Evolutionary conservation across 345 rosid species (phyloP), one percentile per base, ranked within the genome.

Genomic region (Geranium rotundifolium): DNA sequence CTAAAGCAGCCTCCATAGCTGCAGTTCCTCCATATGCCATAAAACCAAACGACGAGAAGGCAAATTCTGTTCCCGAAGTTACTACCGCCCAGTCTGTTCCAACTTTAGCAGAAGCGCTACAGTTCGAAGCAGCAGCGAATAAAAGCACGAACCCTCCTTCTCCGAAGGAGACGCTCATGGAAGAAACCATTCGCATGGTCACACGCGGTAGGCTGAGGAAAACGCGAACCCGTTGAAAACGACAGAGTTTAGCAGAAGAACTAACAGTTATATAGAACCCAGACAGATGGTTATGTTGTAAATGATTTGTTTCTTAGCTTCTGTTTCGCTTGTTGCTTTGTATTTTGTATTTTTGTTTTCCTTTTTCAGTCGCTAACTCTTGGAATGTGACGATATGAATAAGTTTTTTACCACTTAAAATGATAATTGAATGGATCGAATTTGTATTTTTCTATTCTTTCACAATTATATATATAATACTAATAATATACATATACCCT

Each of bases 121-220:
- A 76, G 78, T 63, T 19, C 50, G 88, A 77, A 70, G 76, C 73
- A 17, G 66, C 41, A 19, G 57, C 41, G 14, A 63, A 68, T 56
- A 81, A 78, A 52, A 69, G 64, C 59, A 37, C 59, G 60, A 69
- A 73, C 61, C 72, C 80, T 70, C 72, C 86, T 34, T 4, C 41
- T 17, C 60, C 82, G 0, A 75, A 78, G 41, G 95, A 82, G 69
- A 76, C 73, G 0, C 31, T 75, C 65, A 72, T 79, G 71, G 95
- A 85, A 49, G 87, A 85, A 70, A 61, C 73, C 6, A 59, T 73
- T 27, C 75, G 69, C 34, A 23, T 23, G 27, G 57, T 64, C 30
- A 75, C 78, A 34, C 85, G 80, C 56, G 81, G 69, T 37, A 76
- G 79, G 66, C 66, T 70, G 73, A 82, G 73, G 76, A 85, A 73